A percentile compares a stretch with the other conserved stretches of the same genome.
These are phyloP conservation scores for Aspergillus glaucus DNA, from an alignment of 2,329 filamentous ascomycete genomes.

Conservation along the genomic window DNA sequence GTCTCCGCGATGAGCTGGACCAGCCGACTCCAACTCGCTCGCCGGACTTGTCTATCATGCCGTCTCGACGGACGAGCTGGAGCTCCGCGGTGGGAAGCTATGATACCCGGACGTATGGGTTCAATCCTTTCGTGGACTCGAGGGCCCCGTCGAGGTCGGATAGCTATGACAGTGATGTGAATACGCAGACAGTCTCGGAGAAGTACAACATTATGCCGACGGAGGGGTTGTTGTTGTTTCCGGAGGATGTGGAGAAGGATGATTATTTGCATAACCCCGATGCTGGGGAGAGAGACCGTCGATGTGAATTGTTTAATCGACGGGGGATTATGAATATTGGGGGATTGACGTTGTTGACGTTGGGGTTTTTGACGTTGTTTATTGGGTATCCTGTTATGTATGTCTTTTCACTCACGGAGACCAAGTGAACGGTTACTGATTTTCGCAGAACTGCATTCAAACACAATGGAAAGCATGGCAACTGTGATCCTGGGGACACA, in stretches of 20 bases:
- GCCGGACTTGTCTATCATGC: constrained; percentile 46
- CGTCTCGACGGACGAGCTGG: constrained; percentile 60
- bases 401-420: constrained; percentile 20
- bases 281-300: constrained; percentile 54
- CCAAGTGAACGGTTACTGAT: constrained; percentile 2
- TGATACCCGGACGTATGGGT: constrained; percentile 44
- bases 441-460: constrained; percentile 51
- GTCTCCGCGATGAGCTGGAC: constrained; percentile 49
- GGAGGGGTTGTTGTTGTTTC: constrained; percentile 60
- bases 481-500: constrained; percentile 33
- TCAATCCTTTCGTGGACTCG: constrained; percentile 57
- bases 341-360: constrained; percentile 52
- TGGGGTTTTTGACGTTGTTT: constrained; percentile 60
- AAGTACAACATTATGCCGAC: constrained; percentile 68
- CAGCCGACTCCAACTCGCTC: constrained; percentile 33
- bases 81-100: constrained; percentile 53
- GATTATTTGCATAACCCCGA: constrained; percentile 67
- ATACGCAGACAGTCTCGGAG: constrained; percentile 66
- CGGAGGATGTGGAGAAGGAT: constrained; percentile 67
- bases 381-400: constrained; percentile 66
- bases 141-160: constrained; percentile 52
- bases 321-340: constrained; percentile 61
- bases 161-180: constrained; percentile 61
- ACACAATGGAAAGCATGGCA: constrained; percentile 24
- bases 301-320: constrained; percentile 60